A percentile compares a stretch with the other conserved stretches of the same genome.
Conservation (phyloP, 345 rosid genomes). For the Camelina laxa region DNA sequence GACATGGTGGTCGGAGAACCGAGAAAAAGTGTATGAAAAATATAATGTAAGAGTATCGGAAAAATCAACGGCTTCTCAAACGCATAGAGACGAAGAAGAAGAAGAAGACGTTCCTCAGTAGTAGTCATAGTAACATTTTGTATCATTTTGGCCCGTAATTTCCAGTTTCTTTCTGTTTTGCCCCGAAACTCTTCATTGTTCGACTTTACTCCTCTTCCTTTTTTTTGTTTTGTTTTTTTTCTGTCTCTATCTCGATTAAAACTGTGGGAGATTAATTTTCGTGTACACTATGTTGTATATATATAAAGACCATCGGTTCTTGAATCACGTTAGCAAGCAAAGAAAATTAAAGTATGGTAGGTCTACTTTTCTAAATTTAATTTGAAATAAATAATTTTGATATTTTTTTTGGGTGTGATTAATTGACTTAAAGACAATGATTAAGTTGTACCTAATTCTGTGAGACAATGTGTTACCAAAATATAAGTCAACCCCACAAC, state of each 20-base stretch:
- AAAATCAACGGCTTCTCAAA: constrained; percentile 59
- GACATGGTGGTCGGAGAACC: constrained; percentile 98
- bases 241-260: background rate
- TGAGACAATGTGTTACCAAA: constrained; percentile 18
- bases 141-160: constrained; percentile 21
- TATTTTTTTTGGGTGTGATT: background rate
- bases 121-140: constrained; percentile 28
- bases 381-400: background rate
- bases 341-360: background rate
- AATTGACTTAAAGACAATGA: constrained; percentile 1
- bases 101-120: constrained; percentile 26
- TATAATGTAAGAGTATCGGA: constrained; percentile 84
- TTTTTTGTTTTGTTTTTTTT: background rate
- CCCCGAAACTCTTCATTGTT: constrained; percentile 32
- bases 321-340: constrained; percentile 1
- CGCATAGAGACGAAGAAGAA: constrained; percentile 42
- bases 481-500: constrained; percentile 26
- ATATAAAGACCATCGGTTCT: constrained; percentile 30
- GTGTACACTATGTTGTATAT: constrained; percentile 38
- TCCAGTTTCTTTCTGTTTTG: constrained; percentile 14
- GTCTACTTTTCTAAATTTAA: no score
- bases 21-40: constrained; percentile 79
- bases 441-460: constrained; percentile 34
- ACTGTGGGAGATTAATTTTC: constrained; percentile 22
- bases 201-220: background rate